Evolutionary conservation across 1,139 yeast species (phyloP).

Genomic region (Nadsonia commutata): DNA sequence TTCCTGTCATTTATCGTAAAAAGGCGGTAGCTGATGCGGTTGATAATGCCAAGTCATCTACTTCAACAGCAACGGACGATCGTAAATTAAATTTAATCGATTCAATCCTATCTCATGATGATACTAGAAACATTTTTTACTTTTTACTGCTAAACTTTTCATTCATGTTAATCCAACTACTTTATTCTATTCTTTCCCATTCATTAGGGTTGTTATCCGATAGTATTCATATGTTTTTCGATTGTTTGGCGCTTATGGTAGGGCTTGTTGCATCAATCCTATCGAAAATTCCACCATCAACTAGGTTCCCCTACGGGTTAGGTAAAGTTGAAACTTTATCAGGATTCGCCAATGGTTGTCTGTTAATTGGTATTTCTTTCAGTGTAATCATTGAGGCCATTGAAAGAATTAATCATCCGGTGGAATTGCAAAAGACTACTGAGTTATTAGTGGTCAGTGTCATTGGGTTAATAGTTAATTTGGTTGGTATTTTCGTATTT

Average conservation of each 20-base stretch:
- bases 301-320: slow-evolving; percentile 75
- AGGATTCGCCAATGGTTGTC: slow-evolving; percentile 87
- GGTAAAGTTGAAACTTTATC: slow-evolving; percentile 79
- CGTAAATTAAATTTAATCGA: slow-evolving; percentile 20
- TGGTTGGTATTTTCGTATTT: slow-evolving; percentile 88
- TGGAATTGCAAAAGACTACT: slow-evolving; percentile 62
- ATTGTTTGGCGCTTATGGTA: slow-evolving; percentile 76
- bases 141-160: slow-evolving; percentile 73
- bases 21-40: too few species aligned
- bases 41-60: too few species aligned
- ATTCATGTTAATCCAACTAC: slow-evolving; percentile 85
- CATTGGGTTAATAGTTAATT: slow-evolving; percentile 72
- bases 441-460: slow-evolving; percentile 75
- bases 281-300: slow-evolving; percentile 44
- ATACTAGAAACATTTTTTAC: slow-evolving; percentile 79
- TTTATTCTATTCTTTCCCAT: slow-evolving; percentile 84
- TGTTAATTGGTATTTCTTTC: slow-evolving; percentile 74
- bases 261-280: slow-evolving; percentile 77
- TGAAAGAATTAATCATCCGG: slow-evolving; percentile 67
- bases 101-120: slow-evolving; percentile 37
- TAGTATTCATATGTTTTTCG: slow-evolving; percentile 90
- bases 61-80: too few species aligned
- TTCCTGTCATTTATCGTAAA: too few species aligned
- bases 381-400: slow-evolving; percentile 80
- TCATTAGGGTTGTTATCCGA: slow-evolving; percentile 86